Evolutionary conservation across 164 flowering plant genomes (phyloP).

Genomic region (Umbilicus rupestris): DNA sequence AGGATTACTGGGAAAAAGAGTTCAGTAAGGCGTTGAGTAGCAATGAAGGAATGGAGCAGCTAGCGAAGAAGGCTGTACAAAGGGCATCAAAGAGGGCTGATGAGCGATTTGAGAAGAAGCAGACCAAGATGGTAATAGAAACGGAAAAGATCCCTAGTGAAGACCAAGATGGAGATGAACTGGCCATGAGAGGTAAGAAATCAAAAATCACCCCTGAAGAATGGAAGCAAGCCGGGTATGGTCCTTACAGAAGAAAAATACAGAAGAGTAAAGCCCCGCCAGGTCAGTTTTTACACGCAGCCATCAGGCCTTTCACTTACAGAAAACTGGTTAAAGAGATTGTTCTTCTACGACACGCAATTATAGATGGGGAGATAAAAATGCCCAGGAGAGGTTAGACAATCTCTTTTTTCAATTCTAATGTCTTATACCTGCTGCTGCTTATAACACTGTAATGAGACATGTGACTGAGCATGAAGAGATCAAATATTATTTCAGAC

Average conservation of each 20-base stretch:
- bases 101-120: conserved; percentile 20
- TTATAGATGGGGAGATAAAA: conserved; percentile 76
- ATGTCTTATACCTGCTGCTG: too few relatives aligned
- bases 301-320: conserved; percentile 83
- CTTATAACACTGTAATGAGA: not conserved
- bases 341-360: conserved; percentile 80
- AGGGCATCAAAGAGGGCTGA: conserved; percentile 28
- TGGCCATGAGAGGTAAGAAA: conserved; percentile 30
- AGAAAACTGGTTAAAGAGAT: conserved; percentile 90
- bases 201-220: conserved; percentile 44
- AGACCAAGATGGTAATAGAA: conserved; percentile 32
- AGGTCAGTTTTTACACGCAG: conserved; percentile 61
- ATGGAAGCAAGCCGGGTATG: conserved; percentile 50
- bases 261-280: conserved; percentile 80
- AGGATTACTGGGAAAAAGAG: conserved; percentile 64
- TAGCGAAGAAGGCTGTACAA: conserved; percentile 24
- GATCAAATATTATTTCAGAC: not conserved
- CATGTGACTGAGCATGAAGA: not conserved
- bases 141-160: conserved; percentile 24
- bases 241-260: conserved; percentile 47
- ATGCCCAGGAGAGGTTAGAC: conserved; percentile 19
- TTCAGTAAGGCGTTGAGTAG: conserved; percentile 59
- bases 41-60: conserved; percentile 55
- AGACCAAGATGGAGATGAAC: conserved; percentile 26
- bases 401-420: not conserved